Base-by-base conservation (phyloP, 192 early-diverging fungal species). In the Linnemannia hyalina region DNA sequence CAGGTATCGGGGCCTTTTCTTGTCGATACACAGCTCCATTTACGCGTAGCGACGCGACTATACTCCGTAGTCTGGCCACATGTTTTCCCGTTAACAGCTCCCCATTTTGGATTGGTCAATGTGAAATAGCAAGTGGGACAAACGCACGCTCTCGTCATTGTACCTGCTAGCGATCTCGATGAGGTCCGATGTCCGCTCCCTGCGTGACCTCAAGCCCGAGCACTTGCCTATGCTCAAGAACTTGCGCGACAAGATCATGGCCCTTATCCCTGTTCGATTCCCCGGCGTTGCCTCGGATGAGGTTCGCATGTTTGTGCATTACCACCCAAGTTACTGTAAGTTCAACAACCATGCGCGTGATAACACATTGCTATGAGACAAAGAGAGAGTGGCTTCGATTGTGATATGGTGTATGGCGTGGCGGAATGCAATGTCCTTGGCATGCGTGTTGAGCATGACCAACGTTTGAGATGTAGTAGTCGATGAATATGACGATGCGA, bases 301-400 rank as follows among this genome's bases (percentile, higher is more conserved):
- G 54, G 83, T 97, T 20, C 83, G 94, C 47, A 75, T 96, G 38
- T 97, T 94, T 85, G 83, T 96, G 5, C 96, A 97, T 80, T 96
- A 97, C 77, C 94, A 95, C 82, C 96, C 96, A 6, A 93, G 92
- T 8, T 97, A 97, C 78, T 97, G 92, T 92, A 89, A 87, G 83
- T 85, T 1, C 38, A 40, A 40, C 0, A 40, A 40, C 42, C 32
- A 42, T 15, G 49, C 49, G 49, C 18, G 49, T 22, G 49, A 52
- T 36, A 23, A 6, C 11, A 20, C 26, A 16, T 47, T 40, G 20
- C 60, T 57, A 3, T 18, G 29, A 36, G 6, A 40, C 36, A 13
- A 29, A 29, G 72, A 41, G 26, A 22, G 20, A 52, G 3, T 52
- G 29, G 29, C 60, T 11, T 29, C 15, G 26, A 49, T 16, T 16